Base-by-base conservation (phyloP, 495 filamentous ascomycete genomes). In the Alectoria sarmentosa region DNA sequence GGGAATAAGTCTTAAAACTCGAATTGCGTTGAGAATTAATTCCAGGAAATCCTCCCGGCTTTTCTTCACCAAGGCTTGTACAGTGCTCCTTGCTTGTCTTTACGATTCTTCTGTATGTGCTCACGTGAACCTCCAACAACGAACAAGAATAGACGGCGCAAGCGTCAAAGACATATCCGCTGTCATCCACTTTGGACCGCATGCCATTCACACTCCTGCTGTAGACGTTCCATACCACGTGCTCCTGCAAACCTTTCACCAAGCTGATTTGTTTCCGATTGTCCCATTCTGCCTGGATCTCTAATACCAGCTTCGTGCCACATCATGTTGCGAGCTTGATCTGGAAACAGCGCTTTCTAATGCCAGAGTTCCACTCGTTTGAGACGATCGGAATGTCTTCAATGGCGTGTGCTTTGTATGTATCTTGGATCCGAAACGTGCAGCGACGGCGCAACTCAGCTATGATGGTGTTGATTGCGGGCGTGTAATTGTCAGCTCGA, bases 1-100 rank as follows among this genome's bases (percentile, higher is more conserved):
- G 94, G 70, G 94, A 98, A 76, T 92, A 72, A 74, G 9, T 32
- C 52, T 30, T 52, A 46, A 65, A 19, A 17, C 34, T 15, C 11
- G 21, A 2, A 32, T 4, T 41, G 13, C 8, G 30, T 41, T 56
- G 36, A n/a, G 11, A 28, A 54, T 38, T 32, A 21, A 19, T 36
- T 39, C 17, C 23, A n/a, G 21, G 5, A 19, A 38, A 39, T 34
- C 4, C 4, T 41, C 3, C 37, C n/a, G 58, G 15, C 30, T 6
- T 19, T 14, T 14, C 23, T 17, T 52, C 36, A n/a, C 14, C 41
- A 46, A 28, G 30, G n/a, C 30, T 28, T 15, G 32, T 49, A 19
- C 36, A 23, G 28, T 44, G 44, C 32, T 34, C 4, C 7, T 10
- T 61, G 39, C 44, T 15, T 61, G 28, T 17, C 13, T 36, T 49